Conservation (phyloP, 1,284 basidiomycete species). For the Rhodotorula sp. region DNA sequence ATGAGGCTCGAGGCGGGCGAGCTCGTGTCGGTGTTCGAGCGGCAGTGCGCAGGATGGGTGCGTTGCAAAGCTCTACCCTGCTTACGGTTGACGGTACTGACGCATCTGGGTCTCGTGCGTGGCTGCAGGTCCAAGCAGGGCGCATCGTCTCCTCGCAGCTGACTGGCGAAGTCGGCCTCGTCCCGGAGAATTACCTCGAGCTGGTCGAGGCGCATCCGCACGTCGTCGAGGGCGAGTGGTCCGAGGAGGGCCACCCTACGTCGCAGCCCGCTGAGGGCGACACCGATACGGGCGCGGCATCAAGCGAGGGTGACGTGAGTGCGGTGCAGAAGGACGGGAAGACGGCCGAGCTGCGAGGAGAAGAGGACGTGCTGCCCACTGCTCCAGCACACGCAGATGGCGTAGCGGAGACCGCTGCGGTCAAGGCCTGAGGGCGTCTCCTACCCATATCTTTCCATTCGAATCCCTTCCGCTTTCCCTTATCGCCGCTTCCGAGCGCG, state of each 20-base stretch:
- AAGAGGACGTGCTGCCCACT: too few species aligned
- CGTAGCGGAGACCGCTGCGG: too few species aligned
- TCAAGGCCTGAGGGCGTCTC: too few species aligned
- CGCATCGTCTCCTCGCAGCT: constrained; percentile 21
- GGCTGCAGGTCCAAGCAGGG: constrained; percentile 37
- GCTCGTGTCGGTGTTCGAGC: constrained; percentile 35
- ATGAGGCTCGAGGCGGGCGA: constrained; percentile 37
- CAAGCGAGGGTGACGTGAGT: too few species aligned
- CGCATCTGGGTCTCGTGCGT: too few species aligned
- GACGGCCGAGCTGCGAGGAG: too few species aligned
- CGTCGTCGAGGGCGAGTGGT: constrained; percentile 2
- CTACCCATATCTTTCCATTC: too few species aligned
- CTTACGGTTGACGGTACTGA: background rate
- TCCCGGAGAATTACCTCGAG: constrained; percentile 40
- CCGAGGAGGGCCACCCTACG: too few species aligned
- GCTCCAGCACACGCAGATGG: too few species aligned
- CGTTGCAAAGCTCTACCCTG: background rate
- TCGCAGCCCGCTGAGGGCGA: background rate
- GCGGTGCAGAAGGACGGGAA: too few species aligned
- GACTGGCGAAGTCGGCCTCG: constrained; percentile 35
- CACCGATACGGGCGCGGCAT: background rate
- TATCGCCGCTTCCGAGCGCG: too few species aligned
- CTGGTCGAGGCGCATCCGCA: constrained; percentile 14
- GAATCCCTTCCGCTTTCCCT: too few species aligned
- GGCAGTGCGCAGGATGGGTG: constrained; percentile 41